A percentile compares a stretch with the other conserved stretches of the same genome.
Conservation (phyloP, 495 filamentous ascomycete species). For the Wilcoxina mikolae region DNA sequence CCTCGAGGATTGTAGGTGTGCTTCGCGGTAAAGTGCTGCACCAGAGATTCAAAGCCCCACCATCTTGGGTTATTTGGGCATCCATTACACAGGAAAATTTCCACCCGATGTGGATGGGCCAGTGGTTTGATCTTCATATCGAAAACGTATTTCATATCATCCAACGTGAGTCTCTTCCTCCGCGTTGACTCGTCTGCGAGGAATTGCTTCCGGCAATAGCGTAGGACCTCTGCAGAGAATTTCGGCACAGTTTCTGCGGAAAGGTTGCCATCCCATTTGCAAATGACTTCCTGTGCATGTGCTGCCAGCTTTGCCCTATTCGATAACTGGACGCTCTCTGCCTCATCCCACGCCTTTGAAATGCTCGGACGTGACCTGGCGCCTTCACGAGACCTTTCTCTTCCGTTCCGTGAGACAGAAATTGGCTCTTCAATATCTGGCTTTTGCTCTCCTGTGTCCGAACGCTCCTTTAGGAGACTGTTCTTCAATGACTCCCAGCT, state of each 20-base stretch:
- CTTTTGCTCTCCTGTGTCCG: neutral
- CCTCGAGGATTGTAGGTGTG: slow-evolving; percentile 53
- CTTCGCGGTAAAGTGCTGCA: slow-evolving; percentile 70
- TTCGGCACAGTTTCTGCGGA: slow-evolving; percentile 42
- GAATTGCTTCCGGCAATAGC: slow-evolving; percentile 46
- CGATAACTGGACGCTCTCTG: slow-evolving; percentile 39
- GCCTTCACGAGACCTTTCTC: neutral
- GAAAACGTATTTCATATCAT: slow-evolving; percentile 76
- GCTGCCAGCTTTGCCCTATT: slow-evolving; percentile 43
- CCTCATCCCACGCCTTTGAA: slow-evolving; percentile 5
- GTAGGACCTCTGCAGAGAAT: slow-evolving; percentile 53
- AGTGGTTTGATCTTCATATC: slow-evolving; percentile 56
- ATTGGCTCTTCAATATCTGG: neutral
- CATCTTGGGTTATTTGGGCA: slow-evolving; percentile 47
- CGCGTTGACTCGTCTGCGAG: slow-evolving; percentile 40
- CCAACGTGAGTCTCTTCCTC: slow-evolving; percentile 44
- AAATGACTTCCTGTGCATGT: slow-evolving; percentile 51
- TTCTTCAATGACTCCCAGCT: slow-evolving; percentile 48
- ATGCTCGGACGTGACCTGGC: neutral
- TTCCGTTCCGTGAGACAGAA: neutral
- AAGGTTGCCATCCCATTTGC: slow-evolving; percentile 45
- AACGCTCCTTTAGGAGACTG: neutral
- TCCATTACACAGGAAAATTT: slow-evolving; percentile 56
- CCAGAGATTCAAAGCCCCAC: slow-evolving; percentile 60
- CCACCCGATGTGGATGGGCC: slow-evolving; percentile 39